phyloP scores from a whole-genome alignment of 345 rosid species.

The Leavenworthia alabamica region DNA sequence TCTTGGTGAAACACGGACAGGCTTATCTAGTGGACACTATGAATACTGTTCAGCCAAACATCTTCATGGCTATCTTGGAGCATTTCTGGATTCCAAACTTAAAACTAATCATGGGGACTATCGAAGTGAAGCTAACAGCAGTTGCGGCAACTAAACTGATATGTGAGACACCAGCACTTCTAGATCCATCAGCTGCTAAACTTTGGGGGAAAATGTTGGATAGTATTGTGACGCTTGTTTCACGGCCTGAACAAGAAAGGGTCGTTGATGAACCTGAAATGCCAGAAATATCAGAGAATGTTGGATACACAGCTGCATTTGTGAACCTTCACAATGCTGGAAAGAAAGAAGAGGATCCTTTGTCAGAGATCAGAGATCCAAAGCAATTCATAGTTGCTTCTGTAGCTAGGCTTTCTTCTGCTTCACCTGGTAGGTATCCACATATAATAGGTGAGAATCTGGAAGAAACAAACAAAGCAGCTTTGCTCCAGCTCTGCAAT shows the following conservation, averaged over 20 bases:
- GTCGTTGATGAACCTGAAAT: conserved; percentile 76
- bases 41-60: conserved; percentile 70
- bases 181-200: conserved; percentile 53
- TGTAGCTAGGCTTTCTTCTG: conserved; percentile 51
- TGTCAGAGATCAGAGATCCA: conserved; percentile 66
- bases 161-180: conserved; percentile 65
- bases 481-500: conserved; percentile 62
- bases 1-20: conserved; percentile 81
- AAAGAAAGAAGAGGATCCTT: conserved; percentile 85
- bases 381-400: conserved; percentile 69
- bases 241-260: conserved; percentile 77
- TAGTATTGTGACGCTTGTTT: conserved; percentile 75
- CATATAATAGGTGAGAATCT: conserved; percentile 64
- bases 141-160: conserved; percentile 78
- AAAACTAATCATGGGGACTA: conserved; percentile 58
- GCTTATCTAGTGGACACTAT: conserved; percentile 58
- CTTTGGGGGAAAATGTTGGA: conserved; percentile 82
- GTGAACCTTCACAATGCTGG: conserved; percentile 87
- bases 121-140: conserved; percentile 71
- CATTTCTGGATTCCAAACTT: conserved; percentile 89
- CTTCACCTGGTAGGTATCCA: conserved; percentile 69
- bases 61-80: conserved; percentile 58
- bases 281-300: conserved; percentile 80
- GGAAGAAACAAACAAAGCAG: conserved; percentile 64
- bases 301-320: conserved; percentile 72